Conservation (phyloP, 306 rosid genomes). For the Prunus fruticosa region DNA sequence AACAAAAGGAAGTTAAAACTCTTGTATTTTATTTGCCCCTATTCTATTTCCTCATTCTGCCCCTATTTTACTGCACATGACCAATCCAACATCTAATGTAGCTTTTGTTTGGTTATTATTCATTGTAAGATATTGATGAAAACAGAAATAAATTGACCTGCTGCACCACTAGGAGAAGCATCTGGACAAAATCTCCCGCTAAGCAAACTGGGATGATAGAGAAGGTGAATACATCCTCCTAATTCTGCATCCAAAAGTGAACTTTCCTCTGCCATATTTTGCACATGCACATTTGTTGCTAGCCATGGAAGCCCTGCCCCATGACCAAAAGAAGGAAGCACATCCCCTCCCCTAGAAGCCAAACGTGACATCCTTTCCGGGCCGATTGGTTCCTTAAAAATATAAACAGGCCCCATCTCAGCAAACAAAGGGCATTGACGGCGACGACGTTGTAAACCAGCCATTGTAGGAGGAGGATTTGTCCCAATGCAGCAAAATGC, state of each 20-base stretch:
- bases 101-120: not conserved
- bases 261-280: conserved; percentile 75
- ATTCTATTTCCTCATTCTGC: not conserved
- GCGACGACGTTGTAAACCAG: conserved; percentile 98
- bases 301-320: conserved; percentile 95
- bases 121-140: not conserved
- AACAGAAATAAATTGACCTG: conserved; percentile 61
- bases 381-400: conserved; percentile 94
- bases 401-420: conserved; percentile 97
- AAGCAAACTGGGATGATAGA: conserved; percentile 91
- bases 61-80: not conserved
- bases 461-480: conserved; percentile 99
- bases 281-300: conserved; percentile 62
- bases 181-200: conserved; percentile 95
- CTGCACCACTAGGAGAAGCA: conserved; percentile 93
- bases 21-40: not conserved
- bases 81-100: not conserved
- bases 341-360: conserved; percentile 94
- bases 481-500: conserved; percentile 99
- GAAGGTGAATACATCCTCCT: conserved; percentile 85
- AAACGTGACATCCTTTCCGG: conserved; percentile 80
- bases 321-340: conserved; percentile 86
- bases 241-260: conserved; percentile 87
- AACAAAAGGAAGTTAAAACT: not conserved
- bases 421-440: conserved; percentile 99